phyloP scores from a whole-genome alignment of 2,329 filamentous ascomycete species.

The Chlorencoelia australis region DNA sequence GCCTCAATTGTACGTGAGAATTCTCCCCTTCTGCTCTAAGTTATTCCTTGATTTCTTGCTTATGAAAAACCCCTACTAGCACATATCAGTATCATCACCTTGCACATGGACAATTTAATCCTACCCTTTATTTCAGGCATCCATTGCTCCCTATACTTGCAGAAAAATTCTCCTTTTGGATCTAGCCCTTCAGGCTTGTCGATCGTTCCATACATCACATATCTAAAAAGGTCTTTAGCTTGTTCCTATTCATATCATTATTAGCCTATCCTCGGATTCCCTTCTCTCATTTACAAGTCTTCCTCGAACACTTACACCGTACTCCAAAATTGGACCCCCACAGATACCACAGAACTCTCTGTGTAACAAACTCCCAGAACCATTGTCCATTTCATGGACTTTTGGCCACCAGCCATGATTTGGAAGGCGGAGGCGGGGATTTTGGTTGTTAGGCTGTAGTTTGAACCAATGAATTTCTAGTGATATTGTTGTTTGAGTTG shows the following conservation, averaged over 20 bases:
- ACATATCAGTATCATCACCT: conserved; percentile 3
- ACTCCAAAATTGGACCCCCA: conserved; percentile 41
- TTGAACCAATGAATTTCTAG: conserved; percentile 40
- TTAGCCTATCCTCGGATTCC: conserved; percentile 24
- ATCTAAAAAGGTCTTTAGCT: conserved; percentile 34
- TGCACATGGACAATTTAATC: too few relatives aligned
- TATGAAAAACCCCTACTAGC: conserved; percentile 34
- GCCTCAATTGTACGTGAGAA: too few relatives aligned
- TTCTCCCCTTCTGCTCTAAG: too few relatives aligned
- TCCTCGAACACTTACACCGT: conserved; percentile 31
- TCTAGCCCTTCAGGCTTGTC: conserved; percentile 38
- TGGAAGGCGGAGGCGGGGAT: conserved; percentile 35
- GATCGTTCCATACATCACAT: conserved; percentile 37
- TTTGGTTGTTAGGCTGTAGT: conserved; percentile 42
- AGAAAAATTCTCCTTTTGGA: conserved; percentile 47
- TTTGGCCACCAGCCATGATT: conserved; percentile 32
- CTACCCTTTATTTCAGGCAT: conserved; percentile 39
- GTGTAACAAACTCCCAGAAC: conserved; percentile 35
- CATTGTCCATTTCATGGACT: conserved; percentile 40
- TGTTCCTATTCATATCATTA: conserved; percentile 25
- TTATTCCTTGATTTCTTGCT: conserved; percentile 35
- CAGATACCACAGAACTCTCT: conserved; percentile 44
- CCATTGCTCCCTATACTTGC: conserved; percentile 36
- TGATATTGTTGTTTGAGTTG: background rate
- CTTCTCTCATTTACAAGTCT: background rate